Evolutionary conservation across 75 land plant species (phyloP).

Genomic region (Sequoiadendron giganteum): DNA sequence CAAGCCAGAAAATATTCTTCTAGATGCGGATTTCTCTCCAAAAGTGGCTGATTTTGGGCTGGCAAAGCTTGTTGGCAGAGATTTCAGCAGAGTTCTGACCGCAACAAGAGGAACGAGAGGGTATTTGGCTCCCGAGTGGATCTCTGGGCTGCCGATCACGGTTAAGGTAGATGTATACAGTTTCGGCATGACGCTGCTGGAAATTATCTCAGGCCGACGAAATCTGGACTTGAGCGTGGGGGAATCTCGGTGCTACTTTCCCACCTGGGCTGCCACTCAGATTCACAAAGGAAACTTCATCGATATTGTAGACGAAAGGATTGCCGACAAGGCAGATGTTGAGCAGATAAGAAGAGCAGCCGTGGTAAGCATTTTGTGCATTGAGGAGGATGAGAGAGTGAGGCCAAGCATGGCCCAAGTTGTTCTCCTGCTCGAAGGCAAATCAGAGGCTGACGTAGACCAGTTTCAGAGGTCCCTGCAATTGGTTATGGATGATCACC

Average conservation of each 20-base stretch:
- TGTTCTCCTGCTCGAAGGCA: constrained; percentile 22
- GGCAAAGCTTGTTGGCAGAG: constrained; percentile 54
- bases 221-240: not conserved
- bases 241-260: not conserved
- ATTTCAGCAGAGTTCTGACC: constrained; percentile 50
- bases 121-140: constrained; percentile 78
- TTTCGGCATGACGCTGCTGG: constrained; percentile 72
- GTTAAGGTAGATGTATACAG: constrained; percentile 73
- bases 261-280: constrained; percentile 3
- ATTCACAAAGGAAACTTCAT: not conserved
- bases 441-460: not conserved
- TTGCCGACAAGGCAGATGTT: not conserved
- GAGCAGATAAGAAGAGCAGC: not conserved
- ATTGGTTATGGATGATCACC: too few relatives aligned
- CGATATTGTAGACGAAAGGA: not conserved
- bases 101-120: constrained; percentile 65
- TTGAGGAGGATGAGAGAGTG: constrained; percentile 18
- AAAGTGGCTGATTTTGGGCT: constrained; percentile 68
- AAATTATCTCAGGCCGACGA: constrained; percentile 1
- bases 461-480: too few relatives aligned
- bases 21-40: constrained; percentile 53
- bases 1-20: constrained; percentile 78
- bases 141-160: constrained; percentile 39
- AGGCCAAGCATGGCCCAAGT: constrained; percentile 21
- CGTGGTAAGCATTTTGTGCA: constrained; percentile 17